Evolutionary conservation across 495 filamentous ascomycete species (phyloP), one percentile per base, ranked within the genome.

Genomic region (Annulohypoxylon stygium): DNA sequence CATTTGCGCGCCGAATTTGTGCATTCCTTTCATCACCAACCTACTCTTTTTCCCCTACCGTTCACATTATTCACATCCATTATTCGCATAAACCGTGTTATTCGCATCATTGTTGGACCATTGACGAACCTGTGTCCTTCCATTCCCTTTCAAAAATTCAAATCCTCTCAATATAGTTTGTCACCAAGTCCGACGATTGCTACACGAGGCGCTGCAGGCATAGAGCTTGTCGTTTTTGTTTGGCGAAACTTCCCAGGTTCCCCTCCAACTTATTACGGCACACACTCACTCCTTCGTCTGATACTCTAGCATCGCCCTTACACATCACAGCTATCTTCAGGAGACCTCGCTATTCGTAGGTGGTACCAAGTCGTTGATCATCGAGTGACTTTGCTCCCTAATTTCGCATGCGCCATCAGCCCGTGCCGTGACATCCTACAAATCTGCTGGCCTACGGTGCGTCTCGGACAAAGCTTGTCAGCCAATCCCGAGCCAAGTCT

Each of bases 401-500:
- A 18, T 70, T 57, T 51, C 25, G 39, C 39, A 41, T 70, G 51
- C 64, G 41, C 36, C 43, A 64, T 23, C 58, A 64, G 51, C 34
- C 36, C 5, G 51, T 64, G 26, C 58, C 16, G 39, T 60, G 61
- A 18, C 37, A 66, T 67, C 48, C 39, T 60, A 45, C 33, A 61
- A 43, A 62, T 20, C 12, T 67, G 67, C 34, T 11, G 60, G 47
- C 65, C 48, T 45, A 51, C 69, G 63, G 62, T 72, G 45, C 64
- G 67, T 71, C 69, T 67, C 71, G 71, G 71, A 48, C 65, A 61
- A 65, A 50, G 30, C 34, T 51, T 36, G 53, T 20, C 69, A 71
- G 58, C 71, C 72, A 77, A 76, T 76, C 71, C 71, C 54, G 41
- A 72, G 30, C 54, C 71, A 18, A 43, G 51, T 53, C 65, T 61